Evolutionary conservation across 495 filamentous ascomycete genomes (phyloP), one percentile per base, ranked within the genome.

Genomic region (Penicillium canescens): DNA sequence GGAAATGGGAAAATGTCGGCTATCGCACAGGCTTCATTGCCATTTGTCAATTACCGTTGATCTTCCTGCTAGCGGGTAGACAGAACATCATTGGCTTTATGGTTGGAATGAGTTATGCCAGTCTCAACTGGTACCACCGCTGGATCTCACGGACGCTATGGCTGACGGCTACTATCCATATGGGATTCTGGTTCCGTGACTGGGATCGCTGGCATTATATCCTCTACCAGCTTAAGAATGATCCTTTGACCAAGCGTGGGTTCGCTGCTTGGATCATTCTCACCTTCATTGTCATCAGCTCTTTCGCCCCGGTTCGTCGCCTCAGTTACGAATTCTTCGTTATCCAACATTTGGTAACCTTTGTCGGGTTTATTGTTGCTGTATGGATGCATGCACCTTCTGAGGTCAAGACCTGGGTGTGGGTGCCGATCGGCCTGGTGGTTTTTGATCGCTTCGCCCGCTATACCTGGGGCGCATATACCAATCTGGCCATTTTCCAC

Each of bases 91-190:
- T 92, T 35, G 88, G 88, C 3, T 71, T 78, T 23, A 67, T 92
- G 13, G 77, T 79, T 6, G 91, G 89, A 4, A 81, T 79, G 33
- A 85, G 84, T 49, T 84, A 94, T 54, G 87, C 91, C 69, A 76
- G 86, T 13, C 66, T 96, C 43, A 93, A 92, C 60, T 92, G 89
- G 90, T 78, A 91, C 46, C 91, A 96, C 62, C 78, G 90, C 51
- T 93, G 91, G 89, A 81, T 85, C 11, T 81, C 87, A 1, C 82
- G 91, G 14, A 88, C 82, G 34, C 76, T 94, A 60, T 85, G 91
- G 48, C 67, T 93, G 14, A 91, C 87, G 0, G 82, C 82, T 0
- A 86, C 88, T 1, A 78, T 93, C 6, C 91, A 96, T 60, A 81
- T 89, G 56, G 83, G 78, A 33, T 86, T 87, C 60, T 94, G 87